Conservation (phyloP, 2,329 filamentous ascomycete genomes). For the Rhynchosporium secalis region DNA sequence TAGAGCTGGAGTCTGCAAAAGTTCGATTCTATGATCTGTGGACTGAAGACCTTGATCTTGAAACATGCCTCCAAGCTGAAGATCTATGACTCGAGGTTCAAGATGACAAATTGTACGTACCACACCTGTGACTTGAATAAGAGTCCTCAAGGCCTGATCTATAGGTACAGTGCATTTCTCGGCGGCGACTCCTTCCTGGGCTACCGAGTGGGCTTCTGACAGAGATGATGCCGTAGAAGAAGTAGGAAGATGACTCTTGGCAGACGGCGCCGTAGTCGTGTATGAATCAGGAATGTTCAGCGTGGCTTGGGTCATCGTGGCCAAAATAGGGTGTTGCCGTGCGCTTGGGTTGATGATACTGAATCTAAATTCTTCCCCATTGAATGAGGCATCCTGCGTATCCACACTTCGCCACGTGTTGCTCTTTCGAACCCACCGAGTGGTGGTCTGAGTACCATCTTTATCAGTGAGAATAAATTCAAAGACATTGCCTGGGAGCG, state of each 20-base stretch:
- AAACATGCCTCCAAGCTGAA: too few species aligned
- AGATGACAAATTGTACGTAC: too few species aligned
- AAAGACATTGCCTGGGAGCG: constrained; percentile 57
- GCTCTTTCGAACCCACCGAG: constrained; percentile 65
- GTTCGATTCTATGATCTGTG: too few species aligned
- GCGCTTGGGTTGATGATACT: constrained; percentile 71
- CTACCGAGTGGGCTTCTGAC: constrained; percentile 18
- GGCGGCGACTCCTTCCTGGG: constrained; percentile 25
- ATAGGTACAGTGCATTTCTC: constrained; percentile 43
- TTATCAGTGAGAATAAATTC: constrained; percentile 61
- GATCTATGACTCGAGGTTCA: too few species aligned
- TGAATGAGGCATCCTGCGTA: constrained; percentile 33
- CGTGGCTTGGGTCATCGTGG: constrained; percentile 60
- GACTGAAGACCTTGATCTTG: too few species aligned
- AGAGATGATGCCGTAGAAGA: constrained; percentile 24
- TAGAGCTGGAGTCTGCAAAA: too few species aligned
- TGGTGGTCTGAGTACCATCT: constrained; percentile 58
- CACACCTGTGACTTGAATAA: constrained; percentile 54
- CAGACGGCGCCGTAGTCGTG: constrained; percentile 53
- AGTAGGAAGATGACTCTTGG: constrained; percentile 46
- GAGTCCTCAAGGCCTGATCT: constrained; percentile 47
- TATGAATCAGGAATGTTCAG: constrained; percentile 72
- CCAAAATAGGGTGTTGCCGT: constrained; percentile 73
- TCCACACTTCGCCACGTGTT: constrained; percentile 40
- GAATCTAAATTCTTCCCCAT: constrained; percentile 65